phyloP scores from a whole-genome alignment of 2,329 filamentous ascomycete species.

The Cercospora sp. region DNA sequence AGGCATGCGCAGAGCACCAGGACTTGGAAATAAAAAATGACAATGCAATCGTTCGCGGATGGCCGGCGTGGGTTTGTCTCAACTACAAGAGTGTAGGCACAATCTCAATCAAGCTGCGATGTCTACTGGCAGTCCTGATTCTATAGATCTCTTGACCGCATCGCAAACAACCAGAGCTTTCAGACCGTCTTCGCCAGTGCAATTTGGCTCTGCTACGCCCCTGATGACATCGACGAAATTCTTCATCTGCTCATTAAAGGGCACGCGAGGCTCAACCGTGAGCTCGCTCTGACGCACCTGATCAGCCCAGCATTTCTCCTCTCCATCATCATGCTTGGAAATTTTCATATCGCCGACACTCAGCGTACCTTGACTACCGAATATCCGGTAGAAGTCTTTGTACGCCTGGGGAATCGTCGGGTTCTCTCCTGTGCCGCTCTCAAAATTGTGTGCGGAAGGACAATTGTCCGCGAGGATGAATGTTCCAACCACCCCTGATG shows the following conservation, averaged over 20 bases:
- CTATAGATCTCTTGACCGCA: conserved; percentile 51
- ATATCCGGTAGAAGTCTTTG: conserved; percentile 56
- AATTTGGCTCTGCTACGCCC: conserved; percentile 47
- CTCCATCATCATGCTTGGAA: conserved; percentile 47
- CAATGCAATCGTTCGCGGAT: not conserved
- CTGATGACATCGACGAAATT: conserved; percentile 55
- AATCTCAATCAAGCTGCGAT: not conserved
- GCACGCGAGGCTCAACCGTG: conserved; percentile 39
- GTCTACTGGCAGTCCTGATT: conserved; percentile 28
- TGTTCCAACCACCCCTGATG: conserved; percentile 56
- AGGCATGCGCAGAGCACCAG: not conserved
- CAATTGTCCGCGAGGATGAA: conserved; percentile 57
- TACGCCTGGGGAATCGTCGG: conserved; percentile 50
- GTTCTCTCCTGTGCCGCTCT: conserved; percentile 60
- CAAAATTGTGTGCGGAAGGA: conserved; percentile 56
- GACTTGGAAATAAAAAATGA: not conserved
- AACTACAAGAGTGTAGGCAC: not conserved
- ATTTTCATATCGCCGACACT: conserved; percentile 57
- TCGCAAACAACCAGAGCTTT: conserved; percentile 56
- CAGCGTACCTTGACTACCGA: conserved; percentile 53
- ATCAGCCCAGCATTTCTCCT: conserved; percentile 47
- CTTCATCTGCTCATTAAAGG: conserved; percentile 55
- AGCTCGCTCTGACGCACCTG: conserved; percentile 40
- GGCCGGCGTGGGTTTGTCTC: not conserved
- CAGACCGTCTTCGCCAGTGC: conserved; percentile 52